These are phyloP conservation scores for Trichoderma sp. DNA, from an alignment of 2,329 filamentous ascomycete species.

Conservation along the genomic window DNA sequence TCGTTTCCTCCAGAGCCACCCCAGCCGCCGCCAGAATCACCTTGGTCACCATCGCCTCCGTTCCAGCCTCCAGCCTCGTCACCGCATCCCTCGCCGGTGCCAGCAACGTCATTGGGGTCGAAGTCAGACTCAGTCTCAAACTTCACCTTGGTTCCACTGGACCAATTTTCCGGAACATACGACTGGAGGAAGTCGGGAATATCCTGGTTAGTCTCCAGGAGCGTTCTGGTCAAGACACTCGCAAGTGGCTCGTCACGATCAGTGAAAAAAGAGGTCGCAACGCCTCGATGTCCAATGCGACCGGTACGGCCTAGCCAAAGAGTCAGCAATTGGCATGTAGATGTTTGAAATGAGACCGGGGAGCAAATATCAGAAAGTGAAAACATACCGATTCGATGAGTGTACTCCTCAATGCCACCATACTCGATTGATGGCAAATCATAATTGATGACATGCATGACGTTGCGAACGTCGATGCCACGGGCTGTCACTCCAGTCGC, in stretches of 20 bases:
- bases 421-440: constrained; percentile 75
- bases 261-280: constrained; percentile 88
- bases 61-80: constrained; percentile 31
- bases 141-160: constrained; percentile 50
- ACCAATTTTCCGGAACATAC: constrained; percentile 61
- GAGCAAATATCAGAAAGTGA: not conserved
- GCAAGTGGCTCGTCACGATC: constrained; percentile 75
- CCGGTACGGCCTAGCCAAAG: constrained; percentile 74
- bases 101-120: constrained; percentile 46
- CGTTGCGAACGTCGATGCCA: constrained; percentile 84
- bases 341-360: not conserved
- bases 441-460: constrained; percentile 92
- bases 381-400: constrained; percentile 83
- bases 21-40: constrained; percentile 27
- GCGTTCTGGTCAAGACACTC: constrained; percentile 73
- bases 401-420: constrained; percentile 92
- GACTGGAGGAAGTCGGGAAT: constrained; percentile 80
- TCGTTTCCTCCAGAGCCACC: constrained; percentile 32
- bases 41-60: not conserved
- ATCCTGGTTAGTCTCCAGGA: constrained; percentile 77
- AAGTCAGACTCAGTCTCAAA: constrained; percentile 62
- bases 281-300: constrained; percentile 84
- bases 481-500: constrained; percentile 86
- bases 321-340: constrained; percentile 7
- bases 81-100: constrained; percentile 33